These are phyloP conservation scores for Tetrahymena malaccensis DNA, from an alignment of 73 alveolate species.

Conservation along the genomic window DNA sequence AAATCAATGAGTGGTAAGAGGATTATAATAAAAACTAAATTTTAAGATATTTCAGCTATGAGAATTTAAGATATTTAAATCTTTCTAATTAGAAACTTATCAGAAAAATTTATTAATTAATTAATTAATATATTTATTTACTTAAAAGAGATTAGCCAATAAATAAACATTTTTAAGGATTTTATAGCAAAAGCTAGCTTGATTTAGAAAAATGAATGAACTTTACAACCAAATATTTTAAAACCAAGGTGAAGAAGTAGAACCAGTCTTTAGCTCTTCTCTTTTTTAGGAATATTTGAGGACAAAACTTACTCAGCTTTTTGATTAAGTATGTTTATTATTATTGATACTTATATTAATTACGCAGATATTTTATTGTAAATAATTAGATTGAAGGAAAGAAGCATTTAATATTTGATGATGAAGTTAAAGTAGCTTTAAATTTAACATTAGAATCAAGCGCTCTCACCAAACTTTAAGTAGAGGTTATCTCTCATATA, in stretches of 20 bases:
- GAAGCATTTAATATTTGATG: background rate
- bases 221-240: background rate
- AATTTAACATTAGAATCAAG: background rate
- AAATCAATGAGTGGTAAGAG: too few relatives aligned
- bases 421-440: background rate
- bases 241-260: background rate
- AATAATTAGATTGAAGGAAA: background rate
- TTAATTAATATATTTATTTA: background rate
- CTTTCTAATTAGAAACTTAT: background rate
- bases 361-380: background rate
- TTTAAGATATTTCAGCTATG: background rate
- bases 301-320: background rate
- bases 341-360: background rate
- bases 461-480: background rate
- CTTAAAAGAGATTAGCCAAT: background rate
- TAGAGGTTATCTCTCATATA: background rate
- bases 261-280: background rate
- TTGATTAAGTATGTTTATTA: background rate
- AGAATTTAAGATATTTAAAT: background rate
- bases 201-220: background rate
- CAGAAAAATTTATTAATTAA: background rate
- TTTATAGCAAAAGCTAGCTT: background rate
- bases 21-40: too few relatives aligned
- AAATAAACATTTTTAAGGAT: too few relatives aligned
- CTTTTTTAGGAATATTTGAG: background rate